Evolutionary conservation across 2,329 filamentous ascomycete species (phyloP).

Genomic region (Xylariaceae sp.): DNA sequence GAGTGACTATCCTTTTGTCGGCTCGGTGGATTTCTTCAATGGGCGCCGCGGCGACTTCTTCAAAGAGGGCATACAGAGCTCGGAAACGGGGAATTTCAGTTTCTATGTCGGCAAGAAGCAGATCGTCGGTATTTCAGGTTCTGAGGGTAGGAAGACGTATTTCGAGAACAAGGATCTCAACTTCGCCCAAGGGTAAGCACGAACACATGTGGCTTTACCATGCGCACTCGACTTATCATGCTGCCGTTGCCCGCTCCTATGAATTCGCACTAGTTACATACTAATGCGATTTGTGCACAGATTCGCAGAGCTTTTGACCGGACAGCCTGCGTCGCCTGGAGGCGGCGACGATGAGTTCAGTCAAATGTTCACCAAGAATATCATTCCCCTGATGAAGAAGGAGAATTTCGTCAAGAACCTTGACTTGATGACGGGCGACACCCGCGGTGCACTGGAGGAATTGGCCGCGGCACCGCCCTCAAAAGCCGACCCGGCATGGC

Average conservation of each 20-base stretch:
- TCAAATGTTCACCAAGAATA: conserved; percentile 27
- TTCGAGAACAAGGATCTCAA: conserved; percentile 43
- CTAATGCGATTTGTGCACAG: conserved; percentile 6
- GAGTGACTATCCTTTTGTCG: conserved; percentile 37
- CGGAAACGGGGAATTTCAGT: conserved; percentile 43
- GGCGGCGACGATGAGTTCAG: conserved; percentile 19
- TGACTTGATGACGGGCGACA: conserved; percentile 40
- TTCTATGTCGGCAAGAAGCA: conserved; percentile 45
- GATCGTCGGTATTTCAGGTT: conserved; percentile 41
- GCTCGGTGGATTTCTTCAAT: conserved; percentile 39
- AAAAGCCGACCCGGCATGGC: conserved; percentile 19
- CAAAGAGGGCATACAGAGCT: conserved; percentile 26
- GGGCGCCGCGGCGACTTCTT: conserved; percentile 41
- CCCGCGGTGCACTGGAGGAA: conserved; percentile 33
- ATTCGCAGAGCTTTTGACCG: conserved; percentile 24
- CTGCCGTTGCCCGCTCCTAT: not conserved
- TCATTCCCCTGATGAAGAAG: conserved; percentile 35
- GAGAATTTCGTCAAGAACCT: conserved; percentile 38
- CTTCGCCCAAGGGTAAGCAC: conserved; percentile 38
- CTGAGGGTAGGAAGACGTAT: conserved; percentile 40
- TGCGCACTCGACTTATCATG: not conserved
- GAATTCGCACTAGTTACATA: not conserved
- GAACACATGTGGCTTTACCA: too few relatives aligned
- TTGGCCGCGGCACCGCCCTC: conserved; percentile 28
- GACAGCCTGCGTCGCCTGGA: conserved; percentile 13